Conservation (phyloP, 441 rosid genomes). For the Dalechampia spathulata region DNA sequence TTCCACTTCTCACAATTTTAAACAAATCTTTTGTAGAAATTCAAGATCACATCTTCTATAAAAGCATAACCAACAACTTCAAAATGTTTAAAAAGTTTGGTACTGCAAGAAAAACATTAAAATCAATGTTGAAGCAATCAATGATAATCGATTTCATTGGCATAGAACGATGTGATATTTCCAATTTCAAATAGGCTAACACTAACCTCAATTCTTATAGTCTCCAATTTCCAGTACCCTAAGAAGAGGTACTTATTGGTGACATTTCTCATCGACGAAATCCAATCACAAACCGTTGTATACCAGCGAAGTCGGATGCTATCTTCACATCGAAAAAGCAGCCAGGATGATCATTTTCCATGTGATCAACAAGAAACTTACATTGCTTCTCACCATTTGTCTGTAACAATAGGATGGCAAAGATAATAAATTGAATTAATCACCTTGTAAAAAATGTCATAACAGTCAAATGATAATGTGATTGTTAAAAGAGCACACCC, state of each 20-base stretch:
- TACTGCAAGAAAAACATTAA: no score
- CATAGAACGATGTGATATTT: no score
- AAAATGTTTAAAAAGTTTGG: no score
- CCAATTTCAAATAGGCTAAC: neutral
- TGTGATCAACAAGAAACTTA: constrained; percentile 52
- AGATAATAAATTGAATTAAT: constrained; percentile 3
- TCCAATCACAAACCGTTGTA: constrained; percentile 59
- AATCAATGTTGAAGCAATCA: neutral
- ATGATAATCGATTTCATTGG: neutral
- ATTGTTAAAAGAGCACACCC: no score
- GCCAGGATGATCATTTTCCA: constrained; percentile 29
- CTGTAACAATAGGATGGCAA: constrained; percentile 27
- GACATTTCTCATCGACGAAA: constrained; percentile 28
- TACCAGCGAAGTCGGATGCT: constrained; percentile 67
- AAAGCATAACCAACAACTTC: no score
- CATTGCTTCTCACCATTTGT: constrained; percentile 84
- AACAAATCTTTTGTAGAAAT: no score
- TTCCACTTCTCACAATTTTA: no score
- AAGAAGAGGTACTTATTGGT: neutral
- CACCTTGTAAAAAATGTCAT: neutral
- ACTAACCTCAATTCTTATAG: neutral
- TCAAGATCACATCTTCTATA: no score
- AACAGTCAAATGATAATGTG: no score
- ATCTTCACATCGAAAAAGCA: constrained; percentile 42
- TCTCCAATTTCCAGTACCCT: neutral